Percentiles rank a stretch among this genome's conserved stretches.
phyloP scores from a whole-genome alignment of 2,329 filamentous ascomycete genomes.

The Helotiales sp. region DNA sequence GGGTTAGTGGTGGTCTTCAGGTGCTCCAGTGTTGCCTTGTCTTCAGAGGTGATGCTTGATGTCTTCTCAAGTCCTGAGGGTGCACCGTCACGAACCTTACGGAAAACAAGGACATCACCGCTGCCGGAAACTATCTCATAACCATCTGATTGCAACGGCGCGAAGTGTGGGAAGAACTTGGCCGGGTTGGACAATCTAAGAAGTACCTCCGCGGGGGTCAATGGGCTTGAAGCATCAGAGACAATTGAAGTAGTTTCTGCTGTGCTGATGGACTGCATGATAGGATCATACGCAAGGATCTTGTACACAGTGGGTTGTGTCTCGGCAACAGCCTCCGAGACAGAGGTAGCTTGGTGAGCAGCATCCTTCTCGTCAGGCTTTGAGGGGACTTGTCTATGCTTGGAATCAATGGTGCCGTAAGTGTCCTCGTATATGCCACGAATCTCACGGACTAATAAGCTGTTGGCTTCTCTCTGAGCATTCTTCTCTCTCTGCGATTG shows the following conservation, averaged over 20 bases:
- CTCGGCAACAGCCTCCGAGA: background rate
- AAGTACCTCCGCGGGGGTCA: conserved; percentile 61
- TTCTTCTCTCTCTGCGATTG: background rate
- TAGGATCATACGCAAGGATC: conserved; percentile 64
- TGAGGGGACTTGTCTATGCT: conserved; percentile 30
- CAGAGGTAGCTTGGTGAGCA: background rate
- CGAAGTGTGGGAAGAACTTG: conserved; percentile 66
- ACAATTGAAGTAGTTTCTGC: conserved; percentile 61
- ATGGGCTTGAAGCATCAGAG: conserved; percentile 46
- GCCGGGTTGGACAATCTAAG: conserved; percentile 60
- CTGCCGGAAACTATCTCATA: conserved; percentile 67
- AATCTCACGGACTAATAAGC: conserved; percentile 39
- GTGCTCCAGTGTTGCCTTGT: conserved; percentile 9
- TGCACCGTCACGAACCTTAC: conserved; percentile 50
- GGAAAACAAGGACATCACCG: conserved; percentile 65
- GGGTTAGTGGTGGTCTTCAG: conserved; percentile 46
- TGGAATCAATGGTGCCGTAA: conserved; percentile 40
- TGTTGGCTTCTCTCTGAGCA: conserved; percentile 23
- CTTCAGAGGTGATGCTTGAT: conserved; percentile 36
- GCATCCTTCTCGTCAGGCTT: background rate
- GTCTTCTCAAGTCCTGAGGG: conserved; percentile 37
- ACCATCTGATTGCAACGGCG: conserved; percentile 56
- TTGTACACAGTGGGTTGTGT: conserved; percentile 51
- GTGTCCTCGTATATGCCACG: conserved; percentile 42
- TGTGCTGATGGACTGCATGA: conserved; percentile 54